phyloP scores from a whole-genome alignment of 352 stramenopile genomes.

The Thalassiosira oceanica region DNA sequence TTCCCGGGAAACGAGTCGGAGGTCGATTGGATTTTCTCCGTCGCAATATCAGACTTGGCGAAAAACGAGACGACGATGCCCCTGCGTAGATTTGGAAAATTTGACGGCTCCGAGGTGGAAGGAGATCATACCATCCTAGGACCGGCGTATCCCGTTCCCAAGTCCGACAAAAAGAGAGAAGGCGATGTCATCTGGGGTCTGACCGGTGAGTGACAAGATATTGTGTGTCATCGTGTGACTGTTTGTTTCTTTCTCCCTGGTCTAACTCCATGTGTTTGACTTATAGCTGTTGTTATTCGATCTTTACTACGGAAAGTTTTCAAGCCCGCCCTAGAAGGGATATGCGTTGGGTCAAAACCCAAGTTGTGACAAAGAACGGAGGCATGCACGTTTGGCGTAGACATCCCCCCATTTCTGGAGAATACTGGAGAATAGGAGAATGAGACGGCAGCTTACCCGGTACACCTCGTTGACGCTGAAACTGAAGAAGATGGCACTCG shows the following conservation, averaged over 20 bases:
- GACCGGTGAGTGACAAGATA: too few relatives aligned
- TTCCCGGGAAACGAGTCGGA: constrained; percentile 62
- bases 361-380: background rate
- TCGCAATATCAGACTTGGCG: constrained; percentile 53
- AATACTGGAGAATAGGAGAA: too few relatives aligned
- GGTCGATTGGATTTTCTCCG: constrained; percentile 68
- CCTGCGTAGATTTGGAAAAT: constrained; percentile 35
- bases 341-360: too few relatives aligned
- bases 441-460: too few relatives aligned
- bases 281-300: constrained; percentile 55
- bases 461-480: too few relatives aligned
- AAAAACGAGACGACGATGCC: constrained; percentile 43
- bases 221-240: too few relatives aligned
- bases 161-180: constrained; percentile 21
- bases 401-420: too few relatives aligned
- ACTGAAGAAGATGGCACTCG: too few relatives aligned
- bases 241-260: too few relatives aligned
- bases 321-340: constrained; percentile 56
- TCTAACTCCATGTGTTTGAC: too few relatives aligned
- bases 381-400: background rate
- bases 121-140: constrained; percentile 10
- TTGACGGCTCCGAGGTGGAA: background rate
- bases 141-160: constrained; percentile 47
- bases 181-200: constrained; percentile 70
- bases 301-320: constrained; percentile 66